These are phyloP conservation scores for Penicillium sp. DNA, from an alignment of 2,329 filamentous ascomycete species.

Conservation along the genomic window DNA sequence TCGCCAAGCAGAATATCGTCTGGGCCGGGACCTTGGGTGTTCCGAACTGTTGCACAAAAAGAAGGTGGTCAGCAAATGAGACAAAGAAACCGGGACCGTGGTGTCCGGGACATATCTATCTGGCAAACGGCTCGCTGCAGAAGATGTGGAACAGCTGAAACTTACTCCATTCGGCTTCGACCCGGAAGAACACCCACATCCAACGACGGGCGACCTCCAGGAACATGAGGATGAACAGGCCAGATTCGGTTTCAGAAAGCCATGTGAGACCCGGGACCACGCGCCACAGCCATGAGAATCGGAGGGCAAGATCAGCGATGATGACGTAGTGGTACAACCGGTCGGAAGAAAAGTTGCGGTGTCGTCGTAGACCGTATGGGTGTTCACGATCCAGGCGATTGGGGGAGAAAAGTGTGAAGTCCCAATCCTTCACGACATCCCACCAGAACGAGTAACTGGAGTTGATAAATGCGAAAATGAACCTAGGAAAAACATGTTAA, in stretches of 20 bases:
- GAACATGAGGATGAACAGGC: constrained; percentile 85
- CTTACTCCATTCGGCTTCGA: constrained; percentile 90
- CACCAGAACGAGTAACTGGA: constrained; percentile 97
- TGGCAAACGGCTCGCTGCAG: not conserved
- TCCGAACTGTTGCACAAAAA: constrained; percentile 52
- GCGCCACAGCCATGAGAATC: constrained; percentile 92
- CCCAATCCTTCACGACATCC: constrained; percentile 97
- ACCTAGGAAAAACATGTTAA: constrained; percentile 58
- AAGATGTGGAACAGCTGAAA: constrained; percentile 19
- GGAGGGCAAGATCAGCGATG: constrained; percentile 75
- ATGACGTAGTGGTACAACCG: constrained; percentile 84
- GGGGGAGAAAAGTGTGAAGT: constrained; percentile 78
- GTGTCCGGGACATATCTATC: not conserved
- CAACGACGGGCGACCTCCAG: constrained; percentile 87
- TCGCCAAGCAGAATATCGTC: constrained; percentile 80
- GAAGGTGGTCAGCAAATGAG: constrained; percentile 24
- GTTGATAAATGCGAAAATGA: constrained; percentile 77
- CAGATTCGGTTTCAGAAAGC: constrained; percentile 84
- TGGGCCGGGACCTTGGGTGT: constrained; percentile 60
- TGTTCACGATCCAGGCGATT: constrained; percentile 67
- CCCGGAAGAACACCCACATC: constrained; percentile 96
- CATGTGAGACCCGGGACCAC: constrained; percentile 81
- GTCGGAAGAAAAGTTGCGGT: constrained; percentile 73
- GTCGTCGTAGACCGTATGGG: constrained; percentile 77
- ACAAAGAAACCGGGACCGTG: not conserved